Evolutionary conservation across 2,329 filamentous ascomycete species (phyloP), one percentile per base, ranked within the genome.

Genomic region (Rhynchosporium agropyri): DNA sequence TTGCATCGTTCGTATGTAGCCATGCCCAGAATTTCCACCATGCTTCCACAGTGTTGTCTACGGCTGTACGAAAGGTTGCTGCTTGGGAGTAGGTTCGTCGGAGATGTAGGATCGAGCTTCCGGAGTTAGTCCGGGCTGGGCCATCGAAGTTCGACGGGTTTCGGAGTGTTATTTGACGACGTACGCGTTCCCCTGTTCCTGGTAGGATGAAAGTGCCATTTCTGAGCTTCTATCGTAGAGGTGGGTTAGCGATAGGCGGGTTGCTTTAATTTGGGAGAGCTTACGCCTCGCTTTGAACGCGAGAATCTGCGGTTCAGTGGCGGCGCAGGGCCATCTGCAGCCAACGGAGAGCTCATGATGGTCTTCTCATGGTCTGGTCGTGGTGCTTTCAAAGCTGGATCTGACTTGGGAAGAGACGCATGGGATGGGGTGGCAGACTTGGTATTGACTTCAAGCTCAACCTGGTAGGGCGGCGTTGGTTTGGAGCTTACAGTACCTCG

Each of bases 151-250:
- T 69, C 62, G 82, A 77, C 60, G 83, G 71, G 72, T 79, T 80
- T 70, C 89, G 88, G 33, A 97, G 81, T 28, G 89, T 94, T 70
- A 97, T 92, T 65, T 89, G 84, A 66, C 90, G 89, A 72, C 87
- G 89, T 53, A 92, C 84, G 67, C 92, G 90, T 76, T 96, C 90
- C 71, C 94, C 93, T 2, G 92, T 97, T 63, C 84, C 82, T 7
- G 94, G 92, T 60, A 96, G 84, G 70, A 98, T 89, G 75, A 96
- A 92, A 50, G 91, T 95, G 68, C 91, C 91, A 74, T 94, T 90
- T 69, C 89, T 88, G 65, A 96, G 82, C 83, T 92, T 87, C 85
- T 88, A 54, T 64, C 46, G 20, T 8, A 7, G 31, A n/a, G 29
- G 65, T 33, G 26, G 3, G 59, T 62, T 60, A 65, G 60, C 49